Evolutionary conservation across 768 basidiomycete species (phyloP), one percentile per base, ranked within the genome.

Genomic region (Tylopilus plumbeoviolaceoides): DNA sequence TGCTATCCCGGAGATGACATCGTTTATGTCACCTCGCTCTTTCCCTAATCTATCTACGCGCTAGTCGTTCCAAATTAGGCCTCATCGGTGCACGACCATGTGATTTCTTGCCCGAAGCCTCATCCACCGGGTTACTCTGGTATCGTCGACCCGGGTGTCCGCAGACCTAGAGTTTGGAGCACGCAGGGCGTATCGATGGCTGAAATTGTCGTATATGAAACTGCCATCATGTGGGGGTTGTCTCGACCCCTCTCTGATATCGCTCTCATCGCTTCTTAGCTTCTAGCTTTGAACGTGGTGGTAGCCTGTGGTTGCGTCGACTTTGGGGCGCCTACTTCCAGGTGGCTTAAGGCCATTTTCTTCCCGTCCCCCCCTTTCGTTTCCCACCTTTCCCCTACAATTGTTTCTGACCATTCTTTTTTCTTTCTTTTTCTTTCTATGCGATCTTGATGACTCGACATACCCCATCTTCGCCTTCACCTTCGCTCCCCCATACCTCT

Each of bases 221-320:
- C 41, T 25, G 41, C 23, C 40, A 4, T 1, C 40, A 41, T 21
- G 20, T 41, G 40, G 6, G 40, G 35, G 15, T 7, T 18, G n/a
- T 38, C 39, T 40, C 35, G 21, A 17, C 4, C 25, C 18, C 20
- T 46, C 8, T 35, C 43, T 18, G 18, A 20, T 44, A 31, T 35
- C 18, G 7, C 20, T 36, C 38, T 30, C 31, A 21, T 49, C 49
- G 38, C 38, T 52, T 54, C 45, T 17, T 41, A 35, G 5, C 56
- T 63, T 55, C 54, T 58, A 41, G 38, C 54, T 30, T 52, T 17
- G 18, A 51, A 53, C 44, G 49, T 51, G 54, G 38, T 27, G 33
- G 14, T 33, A 33, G 14, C 33, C 33, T 5, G 25, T 51, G 14
- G 33, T 44, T 21, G 41, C 48, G 27, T 45, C 28, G 18, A 41